Conservation (phyloP, 805 yeast species). For the Blastobotrys americana region DNA sequence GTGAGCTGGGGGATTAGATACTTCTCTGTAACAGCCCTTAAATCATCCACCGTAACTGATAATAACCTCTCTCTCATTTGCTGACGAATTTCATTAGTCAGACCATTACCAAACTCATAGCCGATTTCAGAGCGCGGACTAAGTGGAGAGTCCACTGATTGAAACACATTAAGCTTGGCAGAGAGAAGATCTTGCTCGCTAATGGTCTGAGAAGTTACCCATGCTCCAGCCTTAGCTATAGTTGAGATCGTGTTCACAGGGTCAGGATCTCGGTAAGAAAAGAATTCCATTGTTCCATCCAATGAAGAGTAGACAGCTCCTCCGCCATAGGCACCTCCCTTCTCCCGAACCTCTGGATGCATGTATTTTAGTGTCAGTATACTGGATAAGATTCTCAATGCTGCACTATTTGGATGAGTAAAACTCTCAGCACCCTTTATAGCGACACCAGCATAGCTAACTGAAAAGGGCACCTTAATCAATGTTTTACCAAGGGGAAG, state of each 20-base stretch:
- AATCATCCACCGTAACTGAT: conserved; percentile 55
- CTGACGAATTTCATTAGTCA: conserved; percentile 75
- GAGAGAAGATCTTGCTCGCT: conserved; percentile 65
- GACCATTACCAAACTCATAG: conserved; percentile 54
- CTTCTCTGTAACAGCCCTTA: conserved; percentile 57
- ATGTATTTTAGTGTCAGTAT: conserved; percentile 73
- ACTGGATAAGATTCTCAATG: conserved; percentile 75
- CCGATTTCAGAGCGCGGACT: conserved; percentile 76
- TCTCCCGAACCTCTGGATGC: conserved; percentile 85
- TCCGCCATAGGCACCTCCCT: conserved; percentile 98
- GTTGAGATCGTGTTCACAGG: conserved; percentile 61
- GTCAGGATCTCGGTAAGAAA: conserved; percentile 92
- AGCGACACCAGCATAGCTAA: conserved; percentile 70
- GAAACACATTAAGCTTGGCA: conserved; percentile 87
- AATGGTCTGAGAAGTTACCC: conserved; percentile 47
- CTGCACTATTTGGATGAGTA: conserved; percentile 67
- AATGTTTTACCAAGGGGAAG: conserved; percentile 33
- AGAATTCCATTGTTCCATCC: conserved; percentile 72
- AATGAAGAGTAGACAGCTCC: conserved; percentile 79
- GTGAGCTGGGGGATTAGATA: conserved; percentile 38
- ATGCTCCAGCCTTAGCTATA: conserved; percentile 46
- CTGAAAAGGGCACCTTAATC: conserved; percentile 78
- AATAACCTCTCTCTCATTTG: conserved; percentile 67
- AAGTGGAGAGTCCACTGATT: conserved; percentile 82
- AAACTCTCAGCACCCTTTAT: conserved; percentile 56